These are phyloP conservation scores for Penicillium sp. DNA, from an alignment of 2,329 filamentous ascomycete genomes.

Conservation along the genomic window DNA sequence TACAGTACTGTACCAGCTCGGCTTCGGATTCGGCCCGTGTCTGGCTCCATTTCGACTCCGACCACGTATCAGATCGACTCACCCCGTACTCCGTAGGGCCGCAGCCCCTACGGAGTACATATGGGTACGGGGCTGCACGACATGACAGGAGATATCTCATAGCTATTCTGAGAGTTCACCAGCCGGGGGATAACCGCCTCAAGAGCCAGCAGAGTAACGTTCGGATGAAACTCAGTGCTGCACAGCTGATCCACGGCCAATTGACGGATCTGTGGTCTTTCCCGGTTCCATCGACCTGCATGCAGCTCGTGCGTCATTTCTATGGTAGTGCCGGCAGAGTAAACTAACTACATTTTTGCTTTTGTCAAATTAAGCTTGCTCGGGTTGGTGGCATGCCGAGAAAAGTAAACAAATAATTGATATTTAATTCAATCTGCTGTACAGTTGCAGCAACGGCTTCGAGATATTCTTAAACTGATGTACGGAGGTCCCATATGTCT, in stretches of 20 bases:
- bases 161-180: background rate
- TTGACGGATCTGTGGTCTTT: background rate
- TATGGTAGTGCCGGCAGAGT: background rate
- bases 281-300: background rate
- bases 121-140: background rate
- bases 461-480: background rate
- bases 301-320: background rate
- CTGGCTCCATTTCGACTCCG: conserved; percentile 5
- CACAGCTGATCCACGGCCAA: background rate
- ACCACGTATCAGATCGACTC: conserved; percentile 13
- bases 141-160: background rate
- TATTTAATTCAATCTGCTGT: background rate
- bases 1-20: no score
- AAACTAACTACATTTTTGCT: background rate
- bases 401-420: background rate
- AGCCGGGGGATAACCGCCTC: no score
- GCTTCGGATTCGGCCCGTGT: conserved; percentile 19
- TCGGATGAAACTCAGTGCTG: background rate
- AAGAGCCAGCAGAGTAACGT: no score
- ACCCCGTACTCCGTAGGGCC: no score
- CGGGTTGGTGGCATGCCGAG: background rate
- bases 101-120: no score
- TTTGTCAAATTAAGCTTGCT: background rate
- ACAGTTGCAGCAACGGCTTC: background rate
- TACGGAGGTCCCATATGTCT: no score